Conservation (phyloP, 2,329 filamentous ascomycete species). For the Diaporthe sp. region DNA sequence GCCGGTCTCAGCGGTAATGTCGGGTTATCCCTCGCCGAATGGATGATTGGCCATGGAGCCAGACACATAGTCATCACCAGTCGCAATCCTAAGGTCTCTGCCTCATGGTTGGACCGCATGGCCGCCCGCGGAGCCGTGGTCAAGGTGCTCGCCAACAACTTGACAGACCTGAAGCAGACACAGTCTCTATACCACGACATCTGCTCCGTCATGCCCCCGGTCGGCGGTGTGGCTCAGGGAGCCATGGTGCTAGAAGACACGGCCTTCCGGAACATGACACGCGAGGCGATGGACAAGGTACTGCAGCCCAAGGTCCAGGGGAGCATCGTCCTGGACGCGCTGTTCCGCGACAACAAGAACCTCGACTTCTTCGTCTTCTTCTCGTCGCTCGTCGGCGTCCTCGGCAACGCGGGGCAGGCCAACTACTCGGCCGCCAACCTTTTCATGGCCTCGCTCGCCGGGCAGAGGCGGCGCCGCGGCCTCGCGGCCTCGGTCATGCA, state of each 20-base stretch:
- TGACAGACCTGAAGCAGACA: background rate
- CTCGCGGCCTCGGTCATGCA: slow-evolving; percentile 54
- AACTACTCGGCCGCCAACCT: slow-evolving; percentile 60
- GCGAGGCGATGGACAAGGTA: background rate
- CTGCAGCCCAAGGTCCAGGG: slow-evolving; percentile 25
- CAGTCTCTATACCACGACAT: background rate
- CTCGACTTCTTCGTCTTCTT: slow-evolving; percentile 50
- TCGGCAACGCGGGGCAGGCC: slow-evolving; percentile 51
- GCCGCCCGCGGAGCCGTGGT: slow-evolving; percentile 38
- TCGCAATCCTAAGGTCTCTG: slow-evolving; percentile 52
- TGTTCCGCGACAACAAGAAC: slow-evolving; percentile 41
- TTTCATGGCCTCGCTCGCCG: slow-evolving; percentile 53
- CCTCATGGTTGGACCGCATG: slow-evolving; percentile 45
- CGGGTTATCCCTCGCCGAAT: slow-evolving; percentile 54
- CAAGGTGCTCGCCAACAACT: slow-evolving; percentile 30
- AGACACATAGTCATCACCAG: slow-evolving; percentile 55
- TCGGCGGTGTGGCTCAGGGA: slow-evolving; percentile 34
- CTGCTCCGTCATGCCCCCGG: background rate
- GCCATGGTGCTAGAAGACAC: slow-evolving; percentile 39
- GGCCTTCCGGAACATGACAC: background rate
- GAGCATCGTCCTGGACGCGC: slow-evolving; percentile 37
- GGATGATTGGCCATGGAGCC: slow-evolving; percentile 56
- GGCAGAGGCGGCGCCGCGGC: slow-evolving; percentile 53
- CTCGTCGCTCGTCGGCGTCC: slow-evolving; percentile 46
- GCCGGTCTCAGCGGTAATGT: slow-evolving; percentile 51